Percentiles rank a stretch among this genome's conserved stretches.
Conservation (phyloP, 352 stramenopile genomes). For the Globisporangium yorkense region DNA sequence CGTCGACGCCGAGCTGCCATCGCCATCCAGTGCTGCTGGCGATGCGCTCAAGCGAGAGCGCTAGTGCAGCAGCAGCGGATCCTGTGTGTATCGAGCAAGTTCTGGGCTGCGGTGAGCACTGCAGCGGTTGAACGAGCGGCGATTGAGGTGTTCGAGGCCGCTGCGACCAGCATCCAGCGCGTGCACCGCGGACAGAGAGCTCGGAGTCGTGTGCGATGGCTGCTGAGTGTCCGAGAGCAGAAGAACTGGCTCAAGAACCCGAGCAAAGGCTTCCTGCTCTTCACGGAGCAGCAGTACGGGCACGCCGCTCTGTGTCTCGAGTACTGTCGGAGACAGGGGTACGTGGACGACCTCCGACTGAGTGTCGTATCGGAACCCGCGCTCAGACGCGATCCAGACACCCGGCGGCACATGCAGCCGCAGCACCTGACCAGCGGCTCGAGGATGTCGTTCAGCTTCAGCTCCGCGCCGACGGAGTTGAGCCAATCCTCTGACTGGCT, state of each 20-base stretch:
- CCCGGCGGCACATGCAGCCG: background rate
- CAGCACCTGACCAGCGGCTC: conserved; percentile 19
- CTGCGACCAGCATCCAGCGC: conserved; percentile 35
- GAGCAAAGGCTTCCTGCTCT: conserved; percentile 38
- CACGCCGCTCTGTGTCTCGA: conserved; percentile 47
- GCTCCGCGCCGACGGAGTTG: conserved; percentile 20
- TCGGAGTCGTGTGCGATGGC: conserved; percentile 25
- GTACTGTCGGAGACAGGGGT: conserved; percentile 37
- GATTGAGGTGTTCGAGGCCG: conserved; percentile 14
- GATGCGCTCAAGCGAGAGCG: conserved; percentile 22
- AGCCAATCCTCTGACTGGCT: conserved; percentile 18
- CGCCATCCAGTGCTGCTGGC: conserved; percentile 45
- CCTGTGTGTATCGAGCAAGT: conserved; percentile 7
- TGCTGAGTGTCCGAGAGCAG: conserved; percentile 27
- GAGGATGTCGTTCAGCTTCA: conserved; percentile 52
- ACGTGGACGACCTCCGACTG: conserved; percentile 12
- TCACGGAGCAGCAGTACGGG: conserved; percentile 26
- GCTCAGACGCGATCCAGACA: background rate
- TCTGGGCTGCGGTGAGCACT: conserved; percentile 15
- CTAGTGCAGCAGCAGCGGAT: conserved; percentile 19
- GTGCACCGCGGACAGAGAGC: conserved; percentile 34
- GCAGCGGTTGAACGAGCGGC: conserved; percentile 18
- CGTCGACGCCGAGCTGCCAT: conserved; percentile 22
- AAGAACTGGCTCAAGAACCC: conserved; percentile 44
- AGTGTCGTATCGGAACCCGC: background rate